A percentile compares a stretch with the other conserved stretches of the same genome.
phyloP scores from a whole-genome alignment of 768 basidiomycete species.

The Asterophora parasitica region DNA sequence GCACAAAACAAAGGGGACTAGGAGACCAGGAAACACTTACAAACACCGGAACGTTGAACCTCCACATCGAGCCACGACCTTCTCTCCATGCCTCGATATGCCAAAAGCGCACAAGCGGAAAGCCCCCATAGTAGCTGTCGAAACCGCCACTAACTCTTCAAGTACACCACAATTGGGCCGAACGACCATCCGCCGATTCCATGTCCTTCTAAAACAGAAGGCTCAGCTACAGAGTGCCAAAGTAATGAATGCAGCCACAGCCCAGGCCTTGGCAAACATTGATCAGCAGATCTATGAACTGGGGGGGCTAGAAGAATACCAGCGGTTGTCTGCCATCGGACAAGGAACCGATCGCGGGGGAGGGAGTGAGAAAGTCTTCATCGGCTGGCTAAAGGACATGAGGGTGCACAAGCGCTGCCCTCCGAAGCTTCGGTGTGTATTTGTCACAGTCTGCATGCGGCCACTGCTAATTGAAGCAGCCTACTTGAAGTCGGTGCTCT shows the following conservation, averaged over 20 bases:
- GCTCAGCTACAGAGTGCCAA: constrained; percentile 39
- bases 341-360: constrained; percentile 82
- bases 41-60: too few species aligned
- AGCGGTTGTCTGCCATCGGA: constrained; percentile 77
- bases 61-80: too few species aligned
- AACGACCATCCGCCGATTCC: constrained; percentile 73
- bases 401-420: constrained; percentile 25
- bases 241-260: constrained; percentile 17
- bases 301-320: constrained; percentile 81
- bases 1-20: too few species aligned
- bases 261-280: constrained; percentile 42
- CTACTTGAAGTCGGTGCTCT: constrained; percentile 88
- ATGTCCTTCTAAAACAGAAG: constrained; percentile 71
- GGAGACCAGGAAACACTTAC: too few species aligned
- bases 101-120: constrained; percentile 35
- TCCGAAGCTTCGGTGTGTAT: constrained; percentile 30
- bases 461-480: constrained; percentile 33
- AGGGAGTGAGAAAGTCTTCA: constrained; percentile 77
- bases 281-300: constrained; percentile 57
- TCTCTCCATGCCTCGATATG: constrained; percentile 21
- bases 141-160: constrained; percentile 28
- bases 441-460: not conserved
- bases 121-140: constrained; percentile 24
- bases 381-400: constrained; percentile 68
- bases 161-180: constrained; percentile 60